Percentiles rank a stretch among this genome's conserved stretches.
Conservation (phyloP, 768 basidiomycete species). For the Leucosporidium scottii region DNA sequence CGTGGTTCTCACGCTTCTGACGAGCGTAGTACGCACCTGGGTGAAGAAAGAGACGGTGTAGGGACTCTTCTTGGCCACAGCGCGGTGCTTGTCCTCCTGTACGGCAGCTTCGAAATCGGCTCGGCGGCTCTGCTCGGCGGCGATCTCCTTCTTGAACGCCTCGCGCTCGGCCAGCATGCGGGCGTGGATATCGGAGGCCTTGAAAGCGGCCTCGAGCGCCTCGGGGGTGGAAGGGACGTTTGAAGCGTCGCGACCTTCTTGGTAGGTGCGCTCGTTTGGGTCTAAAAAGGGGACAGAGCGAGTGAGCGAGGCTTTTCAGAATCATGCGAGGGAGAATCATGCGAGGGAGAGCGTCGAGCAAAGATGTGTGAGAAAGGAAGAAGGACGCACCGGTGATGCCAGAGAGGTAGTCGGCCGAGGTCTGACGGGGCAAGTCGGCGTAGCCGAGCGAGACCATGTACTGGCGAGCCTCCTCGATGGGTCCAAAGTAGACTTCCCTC, state of each 20-base stretch:
- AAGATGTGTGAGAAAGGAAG: too few relatives aligned
- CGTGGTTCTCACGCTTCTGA: too few relatives aligned
- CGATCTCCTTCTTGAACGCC: constrained; percentile 57
- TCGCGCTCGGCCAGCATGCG: constrained; percentile 48
- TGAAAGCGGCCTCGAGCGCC: constrained; percentile 60
- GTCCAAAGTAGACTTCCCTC: constrained; percentile 66
- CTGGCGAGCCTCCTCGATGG: constrained; percentile 55
- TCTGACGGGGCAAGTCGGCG: constrained; percentile 43
- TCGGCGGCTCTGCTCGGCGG: constrained; percentile 49
- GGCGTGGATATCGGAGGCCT: constrained; percentile 47
- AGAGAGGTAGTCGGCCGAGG: constrained; percentile 45
- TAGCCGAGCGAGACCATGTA: constrained; percentile 51
- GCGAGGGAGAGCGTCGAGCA: too few relatives aligned
- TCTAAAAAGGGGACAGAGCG: constrained; percentile 65
- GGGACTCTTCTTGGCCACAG: constrained; percentile 52
- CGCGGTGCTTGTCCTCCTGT: constrained; percentile 43
- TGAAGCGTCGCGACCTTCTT: constrained; percentile 52
- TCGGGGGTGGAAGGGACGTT: constrained; percentile 63
- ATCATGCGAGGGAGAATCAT: too few relatives aligned
- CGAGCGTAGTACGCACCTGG: constrained; percentile 54
- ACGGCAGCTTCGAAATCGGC: constrained; percentile 70
- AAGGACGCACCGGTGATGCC: constrained; percentile 42
- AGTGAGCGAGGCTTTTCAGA: too few relatives aligned
- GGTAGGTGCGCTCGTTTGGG: constrained; percentile 73
- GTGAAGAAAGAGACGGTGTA: constrained; percentile 70